These are phyloP conservation scores for Westerdykella sp. DNA, from an alignment of 2,329 filamentous ascomycete genomes.

Conservation along the genomic window DNA sequence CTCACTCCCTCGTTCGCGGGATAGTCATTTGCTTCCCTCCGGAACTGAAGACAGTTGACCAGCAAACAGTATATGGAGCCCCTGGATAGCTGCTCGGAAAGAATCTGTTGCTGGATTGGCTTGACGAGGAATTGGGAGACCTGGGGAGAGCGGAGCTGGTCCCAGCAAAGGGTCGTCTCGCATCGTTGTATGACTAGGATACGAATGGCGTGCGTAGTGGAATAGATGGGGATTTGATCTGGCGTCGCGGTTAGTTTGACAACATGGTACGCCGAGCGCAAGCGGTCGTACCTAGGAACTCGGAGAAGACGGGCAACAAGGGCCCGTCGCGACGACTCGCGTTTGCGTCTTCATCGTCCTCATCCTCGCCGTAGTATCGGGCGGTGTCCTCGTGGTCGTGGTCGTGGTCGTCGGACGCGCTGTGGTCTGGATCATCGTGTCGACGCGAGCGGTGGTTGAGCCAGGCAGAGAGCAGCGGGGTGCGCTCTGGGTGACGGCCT, in stretches of 20 bases:
- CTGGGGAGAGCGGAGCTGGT: constrained; percentile 90
- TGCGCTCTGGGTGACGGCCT: constrained; percentile 27
- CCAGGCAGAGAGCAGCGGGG: constrained; percentile 32
- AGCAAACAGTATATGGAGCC: constrained; percentile 85
- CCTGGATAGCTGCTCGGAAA: constrained; percentile 72
- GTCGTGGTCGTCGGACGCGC: constrained; percentile 14
- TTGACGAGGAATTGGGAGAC: constrained; percentile 94
- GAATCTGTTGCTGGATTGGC: constrained; percentile 87
- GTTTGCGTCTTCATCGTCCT: constrained; percentile 26
- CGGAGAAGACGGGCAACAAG: constrained; percentile 38
- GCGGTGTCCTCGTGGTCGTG: constrained; percentile 18
- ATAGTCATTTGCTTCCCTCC: constrained; percentile 75
- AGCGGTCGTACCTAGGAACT: constrained; percentile 29
- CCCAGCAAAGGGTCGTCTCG: constrained; percentile 90
- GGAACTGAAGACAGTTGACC: constrained; percentile 90
- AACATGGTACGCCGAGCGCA: constrained; percentile 13
- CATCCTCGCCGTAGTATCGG: constrained; percentile 23
- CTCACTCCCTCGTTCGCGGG: constrained; percentile 80
- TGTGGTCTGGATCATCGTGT: constrained; percentile 12
- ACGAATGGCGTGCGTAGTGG: constrained; percentile 82
- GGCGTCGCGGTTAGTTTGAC: constrained; percentile 15
- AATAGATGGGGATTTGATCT: constrained; percentile 86
- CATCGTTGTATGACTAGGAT: constrained; percentile 76
- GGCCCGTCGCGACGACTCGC: constrained; percentile 28
- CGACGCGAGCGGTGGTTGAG: constrained; percentile 21